Evolutionary conservation across 169 alveolate genomes (phyloP).

Genomic region (Perkinsus marinus): DNA sequence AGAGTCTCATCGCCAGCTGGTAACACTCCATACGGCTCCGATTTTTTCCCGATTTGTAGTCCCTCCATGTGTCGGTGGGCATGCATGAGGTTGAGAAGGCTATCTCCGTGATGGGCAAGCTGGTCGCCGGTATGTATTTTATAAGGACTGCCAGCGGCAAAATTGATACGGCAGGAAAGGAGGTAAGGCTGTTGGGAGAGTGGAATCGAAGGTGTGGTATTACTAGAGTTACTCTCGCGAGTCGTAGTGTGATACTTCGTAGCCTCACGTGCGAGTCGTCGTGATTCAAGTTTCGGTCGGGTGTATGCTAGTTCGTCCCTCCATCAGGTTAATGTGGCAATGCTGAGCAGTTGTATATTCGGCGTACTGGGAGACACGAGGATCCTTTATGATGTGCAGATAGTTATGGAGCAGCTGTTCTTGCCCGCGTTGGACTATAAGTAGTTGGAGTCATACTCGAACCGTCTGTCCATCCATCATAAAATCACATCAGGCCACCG

Average conservation of each 20-base stretch:
- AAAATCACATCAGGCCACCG: neutral
- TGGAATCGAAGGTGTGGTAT: no score
- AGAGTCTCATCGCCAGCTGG: neutral
- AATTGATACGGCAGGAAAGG: neutral
- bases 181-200: neutral
- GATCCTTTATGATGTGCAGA: neutral
- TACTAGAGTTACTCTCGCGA: no score
- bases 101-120: neutral
- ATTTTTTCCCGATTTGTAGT: neutral
- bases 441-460: neutral
- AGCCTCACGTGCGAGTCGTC: neutral
- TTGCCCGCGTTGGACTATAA: neutral
- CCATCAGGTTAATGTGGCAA: neutral
- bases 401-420: neutral
- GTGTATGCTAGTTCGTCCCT: no score
- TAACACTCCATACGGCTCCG: neutral
- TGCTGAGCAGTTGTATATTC: neutral
- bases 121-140: neutral
- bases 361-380: neutral
- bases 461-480: neutral
- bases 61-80: neutral
- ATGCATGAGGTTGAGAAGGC: neutral
- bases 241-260: no score
- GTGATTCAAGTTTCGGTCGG: no score
- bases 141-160: neutral